phyloP scores from a whole-genome alignment of 495 filamentous ascomycete genomes.

The Penicillium soppii region DNA sequence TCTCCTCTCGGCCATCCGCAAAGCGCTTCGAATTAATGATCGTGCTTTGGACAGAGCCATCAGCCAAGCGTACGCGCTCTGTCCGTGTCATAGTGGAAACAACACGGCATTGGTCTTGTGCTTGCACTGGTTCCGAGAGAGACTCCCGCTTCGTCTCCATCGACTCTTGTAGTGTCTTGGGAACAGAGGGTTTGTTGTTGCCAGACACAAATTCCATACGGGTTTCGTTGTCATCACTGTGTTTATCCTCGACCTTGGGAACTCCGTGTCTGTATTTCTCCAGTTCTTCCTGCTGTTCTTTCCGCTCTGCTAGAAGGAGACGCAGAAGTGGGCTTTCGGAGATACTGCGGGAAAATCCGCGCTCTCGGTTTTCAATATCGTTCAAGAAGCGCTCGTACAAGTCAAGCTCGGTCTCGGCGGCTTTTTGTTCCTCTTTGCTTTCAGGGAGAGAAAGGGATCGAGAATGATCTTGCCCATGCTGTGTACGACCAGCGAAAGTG shows the following conservation, averaged over 20 bases:
- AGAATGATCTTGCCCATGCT: conserved; percentile 1
- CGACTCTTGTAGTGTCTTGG: conserved; percentile 16
- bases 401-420: conserved; percentile 40
- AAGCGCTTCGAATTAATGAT: conserved; percentile 61
- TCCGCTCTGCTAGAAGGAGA: conserved; percentile 33
- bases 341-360: conserved; percentile 23
- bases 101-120: conserved; percentile 38
- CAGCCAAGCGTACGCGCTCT: conserved; percentile 50
- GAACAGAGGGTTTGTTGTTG: conserved; percentile 30
- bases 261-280: neutral
- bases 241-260: conserved; percentile 4
- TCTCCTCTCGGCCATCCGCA: conserved; percentile 63
- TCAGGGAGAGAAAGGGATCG: conserved; percentile 3
- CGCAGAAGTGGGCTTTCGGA: conserved; percentile 36
- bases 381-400: conserved; percentile 47
- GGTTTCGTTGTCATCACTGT: conserved; percentile 25
- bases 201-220: conserved; percentile 36
- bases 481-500: conserved; percentile 14
- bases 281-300: conserved; percentile 15
- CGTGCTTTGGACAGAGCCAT: conserved; percentile 61
- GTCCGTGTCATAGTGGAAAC: conserved; percentile 60
- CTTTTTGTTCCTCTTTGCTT: conserved; percentile 8
- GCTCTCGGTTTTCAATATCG: conserved; percentile 36
- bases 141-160: conserved; percentile 3
- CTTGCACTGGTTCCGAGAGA: neutral